Conservation (phyloP, 495 filamentous ascomycete genomes). For the Neurospora sp. region DNA sequence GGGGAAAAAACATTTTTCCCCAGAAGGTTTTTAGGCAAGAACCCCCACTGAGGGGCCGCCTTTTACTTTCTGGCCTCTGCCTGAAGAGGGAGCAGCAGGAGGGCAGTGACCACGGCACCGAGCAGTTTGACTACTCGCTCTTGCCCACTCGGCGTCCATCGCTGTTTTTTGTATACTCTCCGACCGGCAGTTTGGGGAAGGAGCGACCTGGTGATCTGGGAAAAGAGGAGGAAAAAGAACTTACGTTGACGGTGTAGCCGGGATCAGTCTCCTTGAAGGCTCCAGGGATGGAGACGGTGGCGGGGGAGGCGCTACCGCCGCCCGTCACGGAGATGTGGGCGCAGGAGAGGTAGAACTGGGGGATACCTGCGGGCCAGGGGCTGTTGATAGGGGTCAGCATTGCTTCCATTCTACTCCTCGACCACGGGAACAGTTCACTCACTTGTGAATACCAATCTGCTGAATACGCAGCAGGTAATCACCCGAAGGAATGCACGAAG, state of each 20-base stretch:
- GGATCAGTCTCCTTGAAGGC: conserved; percentile 46
- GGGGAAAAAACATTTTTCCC: not conserved
- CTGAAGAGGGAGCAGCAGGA: no score
- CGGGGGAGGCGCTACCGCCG: conserved; percentile 39
- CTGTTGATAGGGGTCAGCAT: not conserved
- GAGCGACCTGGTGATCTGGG: not conserved
- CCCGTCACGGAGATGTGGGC: conserved; percentile 49
- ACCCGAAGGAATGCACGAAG: conserved; percentile 41
- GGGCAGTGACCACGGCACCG: no score
- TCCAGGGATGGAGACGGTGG: conserved; percentile 44
- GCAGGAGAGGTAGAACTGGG: conserved; percentile 49
- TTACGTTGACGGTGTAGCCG: conserved; percentile 40
- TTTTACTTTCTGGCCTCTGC: no score
- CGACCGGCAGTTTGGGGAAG: not conserved
- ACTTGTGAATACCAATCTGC: conserved; percentile 51
- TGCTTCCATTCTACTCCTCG: not conserved
- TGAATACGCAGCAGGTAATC: conserved; percentile 56
- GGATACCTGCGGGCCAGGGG: conserved; percentile 34
- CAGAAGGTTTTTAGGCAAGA: no score
- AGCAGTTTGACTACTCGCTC: not conserved
- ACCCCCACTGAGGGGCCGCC: no score
- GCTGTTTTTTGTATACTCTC: not conserved
- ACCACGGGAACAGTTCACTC: not conserved
- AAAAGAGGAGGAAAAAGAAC: not conserved
- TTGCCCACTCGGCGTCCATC: not conserved